phyloP scores from a whole-genome alignment of 1,284 basidiomycete genomes.

The Puccinia coronata region DNA sequence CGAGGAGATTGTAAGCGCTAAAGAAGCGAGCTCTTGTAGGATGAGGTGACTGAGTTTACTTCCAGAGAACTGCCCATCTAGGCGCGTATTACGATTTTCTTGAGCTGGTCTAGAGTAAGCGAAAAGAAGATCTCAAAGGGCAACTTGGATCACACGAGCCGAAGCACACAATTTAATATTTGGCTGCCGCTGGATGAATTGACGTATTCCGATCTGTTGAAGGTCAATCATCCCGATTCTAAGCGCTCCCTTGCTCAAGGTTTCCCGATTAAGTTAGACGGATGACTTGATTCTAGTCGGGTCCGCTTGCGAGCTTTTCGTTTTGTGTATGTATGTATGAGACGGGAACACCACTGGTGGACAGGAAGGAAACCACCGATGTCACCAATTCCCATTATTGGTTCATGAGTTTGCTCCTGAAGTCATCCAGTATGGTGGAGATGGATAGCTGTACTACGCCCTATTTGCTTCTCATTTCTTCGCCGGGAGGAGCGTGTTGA shows the following conservation, averaged over 20 bases:
- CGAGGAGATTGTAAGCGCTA: not conserved
- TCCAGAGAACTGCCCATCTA: not conserved
- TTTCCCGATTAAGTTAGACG: not conserved
- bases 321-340: not conserved
- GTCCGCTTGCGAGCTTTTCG: not conserved
- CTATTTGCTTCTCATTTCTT: not conserved
- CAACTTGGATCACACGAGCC: not conserved
- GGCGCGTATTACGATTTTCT: not conserved
- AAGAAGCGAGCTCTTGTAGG: not conserved
- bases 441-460: not conserved
- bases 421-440: not conserved
- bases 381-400: not conserved
- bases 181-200: not conserved
- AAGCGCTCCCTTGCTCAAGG: not conserved
- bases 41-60: not conserved
- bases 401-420: not conserved
- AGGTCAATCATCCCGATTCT: conserved; percentile 1
- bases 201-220: not conserved
- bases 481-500: not conserved
- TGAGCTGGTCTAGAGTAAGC: not conserved
- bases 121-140: not conserved
- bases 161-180: conserved; percentile 5
- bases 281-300: conserved; percentile 1
- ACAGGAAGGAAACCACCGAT: not conserved
- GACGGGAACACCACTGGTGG: no score